Evolutionary conservation across 108 stramenopile genomes (phyloP).

Genomic region (Chaetoceros muelleri): DNA sequence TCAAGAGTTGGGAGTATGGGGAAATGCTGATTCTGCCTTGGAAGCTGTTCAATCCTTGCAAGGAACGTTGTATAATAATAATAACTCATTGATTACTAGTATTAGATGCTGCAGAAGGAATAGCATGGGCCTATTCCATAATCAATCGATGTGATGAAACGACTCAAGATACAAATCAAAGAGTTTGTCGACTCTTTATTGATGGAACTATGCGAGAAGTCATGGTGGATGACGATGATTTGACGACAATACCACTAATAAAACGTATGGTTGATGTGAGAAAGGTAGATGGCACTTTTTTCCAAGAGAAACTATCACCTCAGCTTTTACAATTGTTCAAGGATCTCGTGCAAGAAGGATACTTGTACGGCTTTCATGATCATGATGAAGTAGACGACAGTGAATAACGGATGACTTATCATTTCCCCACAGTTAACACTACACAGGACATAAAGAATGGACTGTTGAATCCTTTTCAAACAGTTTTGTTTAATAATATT

Average conservation of each 20-base stretch:
- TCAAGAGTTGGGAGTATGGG: constrained; percentile 23
- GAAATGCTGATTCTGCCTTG: constrained; percentile 19
- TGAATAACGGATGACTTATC: too few relatives aligned
- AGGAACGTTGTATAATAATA: constrained; percentile 37
- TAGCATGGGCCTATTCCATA: constrained; percentile 56
- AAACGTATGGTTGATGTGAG: neutral
- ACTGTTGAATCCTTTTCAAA: neutral
- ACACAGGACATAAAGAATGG: too few relatives aligned
- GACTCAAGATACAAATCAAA: too few relatives aligned
- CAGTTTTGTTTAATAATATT: neutral
- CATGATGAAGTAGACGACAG: too few relatives aligned
- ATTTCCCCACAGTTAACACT: too few relatives aligned
- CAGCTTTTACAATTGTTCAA: neutral
- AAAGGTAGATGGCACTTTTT: neutral
- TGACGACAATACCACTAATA: neutral
- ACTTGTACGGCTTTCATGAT: neutral
- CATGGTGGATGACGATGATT: neutral
- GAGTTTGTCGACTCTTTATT: constrained; percentile 28
- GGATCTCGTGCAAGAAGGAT: neutral
- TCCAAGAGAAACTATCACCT: neutral
- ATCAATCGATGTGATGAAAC: constrained; percentile 11
- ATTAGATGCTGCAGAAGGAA: constrained; percentile 69
- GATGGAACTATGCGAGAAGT: constrained; percentile 28
- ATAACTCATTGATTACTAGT: too few relatives aligned
- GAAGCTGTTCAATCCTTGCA: constrained; percentile 21